Percentiles rank a stretch among this genome's conserved stretches.
phyloP scores from a whole-genome alignment of 352 stramenopile genomes.

The Blastocystis hominis region DNA sequence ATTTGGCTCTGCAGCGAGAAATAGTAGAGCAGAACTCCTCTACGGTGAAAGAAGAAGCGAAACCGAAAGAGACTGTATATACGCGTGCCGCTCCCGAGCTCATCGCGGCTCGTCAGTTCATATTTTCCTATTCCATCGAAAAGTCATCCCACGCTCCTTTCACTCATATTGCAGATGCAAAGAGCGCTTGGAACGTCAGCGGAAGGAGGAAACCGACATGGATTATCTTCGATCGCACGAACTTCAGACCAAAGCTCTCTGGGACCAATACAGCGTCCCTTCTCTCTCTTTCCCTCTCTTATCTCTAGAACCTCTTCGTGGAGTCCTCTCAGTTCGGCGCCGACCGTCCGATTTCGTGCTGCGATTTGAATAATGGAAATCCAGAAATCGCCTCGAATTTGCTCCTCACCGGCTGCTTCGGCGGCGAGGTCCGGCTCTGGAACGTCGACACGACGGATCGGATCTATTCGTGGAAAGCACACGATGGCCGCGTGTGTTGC shows the following conservation, averaged over 20 bases:
- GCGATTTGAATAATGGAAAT: background rate
- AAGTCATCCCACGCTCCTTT: background rate
- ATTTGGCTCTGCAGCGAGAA: constrained; percentile 67
- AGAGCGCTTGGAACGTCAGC: constrained; percentile 67
- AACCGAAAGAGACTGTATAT: background rate
- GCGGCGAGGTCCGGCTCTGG: background rate
- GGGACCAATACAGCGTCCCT: constrained; percentile 25
- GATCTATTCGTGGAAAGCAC: background rate
- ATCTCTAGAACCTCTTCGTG: constrained; percentile 18
- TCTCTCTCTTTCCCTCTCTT: background rate
- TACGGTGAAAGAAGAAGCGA: background rate
- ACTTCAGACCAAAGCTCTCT: constrained; percentile 67
- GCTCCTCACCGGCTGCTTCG: background rate
- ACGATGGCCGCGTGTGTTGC: background rate
- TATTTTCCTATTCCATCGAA: constrained; percentile 66
- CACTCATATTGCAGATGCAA: constrained; percentile 60
- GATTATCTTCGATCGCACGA: constrained; percentile 63
- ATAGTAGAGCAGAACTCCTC: constrained; percentile 18
- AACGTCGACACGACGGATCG: constrained; percentile 57
- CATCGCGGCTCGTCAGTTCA: constrained; percentile 66
- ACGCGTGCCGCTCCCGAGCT: constrained; percentile 61
- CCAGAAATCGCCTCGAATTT: background rate
- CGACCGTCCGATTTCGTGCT: constrained; percentile 8
- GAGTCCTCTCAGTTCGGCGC: constrained; percentile 21
- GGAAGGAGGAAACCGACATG: constrained; percentile 63